Evolutionary conservation across 1,139 yeast species (phyloP).

Genomic region (Suhomyces bolitotheri): DNA sequence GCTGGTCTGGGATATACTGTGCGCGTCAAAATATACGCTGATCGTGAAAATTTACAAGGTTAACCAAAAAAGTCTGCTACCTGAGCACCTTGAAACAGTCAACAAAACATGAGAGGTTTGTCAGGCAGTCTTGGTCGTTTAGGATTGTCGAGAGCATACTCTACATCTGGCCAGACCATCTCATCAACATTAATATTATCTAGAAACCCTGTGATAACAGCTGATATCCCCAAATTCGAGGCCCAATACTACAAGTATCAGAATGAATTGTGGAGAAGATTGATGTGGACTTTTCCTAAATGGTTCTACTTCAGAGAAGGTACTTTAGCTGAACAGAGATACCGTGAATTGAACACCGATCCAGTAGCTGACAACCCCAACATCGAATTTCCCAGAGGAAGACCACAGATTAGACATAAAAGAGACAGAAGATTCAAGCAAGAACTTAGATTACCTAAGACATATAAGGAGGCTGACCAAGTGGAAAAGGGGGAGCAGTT

Average conservation of each 20-base stretch:
- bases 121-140: slow-evolving; percentile 10
- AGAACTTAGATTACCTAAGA: slow-evolving; percentile 67
- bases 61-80: slow-evolving; percentile 7
- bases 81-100: slow-evolving; percentile 1
- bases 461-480: slow-evolving; percentile 43
- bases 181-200: slow-evolving; percentile 60
- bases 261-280: slow-evolving; percentile 78
- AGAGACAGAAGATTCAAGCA: slow-evolving; percentile 89
- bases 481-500: slow-evolving; percentile 28
- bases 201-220: slow-evolving; percentile 81
- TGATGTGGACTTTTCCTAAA: slow-evolving; percentile 97
- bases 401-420: slow-evolving; percentile 81
- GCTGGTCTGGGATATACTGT: slow-evolving; percentile 2
- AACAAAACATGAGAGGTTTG: slow-evolving; percentile 14
- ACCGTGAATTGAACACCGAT: slow-evolving; percentile 69
- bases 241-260: slow-evolving; percentile 78
- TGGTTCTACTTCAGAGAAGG: slow-evolving; percentile 92
- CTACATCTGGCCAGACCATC: slow-evolving; percentile 12
- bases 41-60: slow-evolving; percentile 12
- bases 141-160: slow-evolving; percentile 13
- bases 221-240: slow-evolving; percentile 73
- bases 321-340: slow-evolving; percentile 82
- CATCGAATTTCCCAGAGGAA: slow-evolving; percentile 77
- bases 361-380: slow-evolving; percentile 74
- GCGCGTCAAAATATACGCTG: slow-evolving; percentile 8